Evolutionary conservation across 1,284 basidiomycete species (phyloP), one percentile per base, ranked within the genome.

Genomic region (Moesziomyces parantarcticus): DNA sequence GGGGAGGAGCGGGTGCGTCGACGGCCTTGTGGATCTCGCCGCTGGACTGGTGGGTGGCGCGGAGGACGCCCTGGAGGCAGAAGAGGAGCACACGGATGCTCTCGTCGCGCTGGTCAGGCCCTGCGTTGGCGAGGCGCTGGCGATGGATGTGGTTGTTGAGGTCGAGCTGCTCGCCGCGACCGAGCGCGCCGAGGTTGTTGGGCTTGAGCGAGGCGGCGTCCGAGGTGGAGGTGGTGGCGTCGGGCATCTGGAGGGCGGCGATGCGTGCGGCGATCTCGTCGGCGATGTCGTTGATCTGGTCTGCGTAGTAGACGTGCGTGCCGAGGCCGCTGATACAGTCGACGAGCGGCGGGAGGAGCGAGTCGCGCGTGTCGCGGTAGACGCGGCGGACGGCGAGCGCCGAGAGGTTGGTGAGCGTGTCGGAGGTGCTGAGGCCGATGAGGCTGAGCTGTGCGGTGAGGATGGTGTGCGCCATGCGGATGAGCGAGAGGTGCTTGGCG

Each of bases 231-330:
- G 10, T 32, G 29, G 85, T 21, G 88, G 82, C 50, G 16, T 89
- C 90, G 70, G 89, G 89, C 16, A 88, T 86, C 79, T 93, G 91
- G 23, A 93, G 86, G 0, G 87, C 85, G 5, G 89, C 86, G n/a
- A 97, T 88, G 23, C 92, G 89, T 60, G 88, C 89, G 42, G 93
- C 89, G 26, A 96, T 86, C 84, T 97, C 94, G 67, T 90, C 90
- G 14, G 92, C 90, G 53, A 97, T 89, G 83, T 97, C 95, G 81
- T 93, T 92, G 67, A 96, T 92, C 85, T 99, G 96, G 82, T 97
- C 96, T 47, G 93, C 92, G 83, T 98, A 97, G 86, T 97, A 96
- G 57, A 96, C 90, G 82, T 97, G 93, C 8, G 91, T 90, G 32
- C 92, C 92, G 20, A 98, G 87, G 0, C 93, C 92, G 6, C 92